Base-by-base conservation (phyloP, 192 early-diverging fungal species). In the Coemansia sp. region DNA sequence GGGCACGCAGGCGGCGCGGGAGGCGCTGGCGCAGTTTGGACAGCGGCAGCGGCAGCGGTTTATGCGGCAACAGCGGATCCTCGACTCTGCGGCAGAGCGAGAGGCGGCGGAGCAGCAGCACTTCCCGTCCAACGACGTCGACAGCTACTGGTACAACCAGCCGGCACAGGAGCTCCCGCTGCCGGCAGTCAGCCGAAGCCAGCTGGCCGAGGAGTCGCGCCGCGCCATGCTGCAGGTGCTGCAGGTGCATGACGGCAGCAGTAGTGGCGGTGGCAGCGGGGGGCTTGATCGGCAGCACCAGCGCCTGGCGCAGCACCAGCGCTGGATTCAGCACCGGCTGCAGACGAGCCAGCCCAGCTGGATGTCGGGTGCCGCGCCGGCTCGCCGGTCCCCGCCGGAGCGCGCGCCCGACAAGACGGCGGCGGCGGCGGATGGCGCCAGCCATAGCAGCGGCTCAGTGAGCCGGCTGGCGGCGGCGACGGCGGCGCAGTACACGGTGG, bases 71-170 rank as follows among this genome's bases (percentile, higher is more conserved):
- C 73, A 69, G 54, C 72, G 56, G 13, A 51, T 36, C 22, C 41
- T 27, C 15, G 23, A 22, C 35, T 22, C 15, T 47, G 45, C 45
- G 8, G 45, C 15, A 8, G 45, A 15, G 2, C n/a, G 31, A 9
- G 45, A 30, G 7, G 21, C 8, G 27, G 15, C 55, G 5, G 14
- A 19, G 37, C 45, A 21, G 11, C 63, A 38, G 31, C 58, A 60
- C 15, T 77, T 70, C 13, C 67, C 68, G 26, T 70, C 68, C 3
- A 77, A 70, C 34, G 68, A 77, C 51, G 66, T 77, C 21, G 66
- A 77, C 58, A 77, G 73, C 58, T 77, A 77, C 58, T 77, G 73
- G 73, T 77, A 77, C 47, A 64, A 77, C 52, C 73, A 77, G 62
- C 58, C 66, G 13, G 51, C 38, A 2, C 25, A 54, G 18, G 9